Evolutionary conservation across 1,139 yeast species (phyloP), one percentile per base, ranked within the genome.

Genomic region (Yamadazyma aaseri): DNA sequence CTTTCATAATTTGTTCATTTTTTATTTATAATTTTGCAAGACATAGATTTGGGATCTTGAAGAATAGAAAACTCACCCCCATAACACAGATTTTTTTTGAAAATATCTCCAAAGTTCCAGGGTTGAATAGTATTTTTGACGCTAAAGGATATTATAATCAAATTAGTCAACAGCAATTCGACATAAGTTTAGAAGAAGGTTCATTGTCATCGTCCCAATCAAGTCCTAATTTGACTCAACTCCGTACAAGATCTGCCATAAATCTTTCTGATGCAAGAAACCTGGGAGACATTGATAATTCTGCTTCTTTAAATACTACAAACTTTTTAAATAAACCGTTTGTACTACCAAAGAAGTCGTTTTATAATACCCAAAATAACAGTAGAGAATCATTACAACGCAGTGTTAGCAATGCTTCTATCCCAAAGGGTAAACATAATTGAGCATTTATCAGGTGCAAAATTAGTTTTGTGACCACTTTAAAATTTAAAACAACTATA

Each of bases 201-300:
- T 24, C 44, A 40, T n/a, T 45, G 45, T 20, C 38, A 41, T 22
- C 53, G 3, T 46, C 59, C 13, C 50, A 41, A 29, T 45, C 46
- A 5, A 39, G 40, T 20, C 54, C 49, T 2, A 44, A 47, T 34
- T 44, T 50, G 5, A 47, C 60, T 0, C 67, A 62, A 11, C 53
- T 70, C 15, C 49, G 76, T 29, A 70, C 76, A 0, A 46, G 76
- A 38, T 70, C 71, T 39, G 54, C 62, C 3, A 58, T 66, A 18
- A 67, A 57, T 26, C 56, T 70, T 35, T 45, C 50, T 18, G 67
- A 57, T 8, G 46, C 45, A 4, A 31, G 28, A 20, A 42, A 41
- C 5, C 37, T 40, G 10, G 30, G 44, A 35, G 42, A 39, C 11
- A 34, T 33, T 36, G 36, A 29, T 29, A 37, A 35, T 16, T 22